A percentile compares a stretch with the other conserved stretches of the same genome.
Conservation (phyloP, 495 filamentous ascomycete genomes). For the Opeltia flavorubescens region DNA sequence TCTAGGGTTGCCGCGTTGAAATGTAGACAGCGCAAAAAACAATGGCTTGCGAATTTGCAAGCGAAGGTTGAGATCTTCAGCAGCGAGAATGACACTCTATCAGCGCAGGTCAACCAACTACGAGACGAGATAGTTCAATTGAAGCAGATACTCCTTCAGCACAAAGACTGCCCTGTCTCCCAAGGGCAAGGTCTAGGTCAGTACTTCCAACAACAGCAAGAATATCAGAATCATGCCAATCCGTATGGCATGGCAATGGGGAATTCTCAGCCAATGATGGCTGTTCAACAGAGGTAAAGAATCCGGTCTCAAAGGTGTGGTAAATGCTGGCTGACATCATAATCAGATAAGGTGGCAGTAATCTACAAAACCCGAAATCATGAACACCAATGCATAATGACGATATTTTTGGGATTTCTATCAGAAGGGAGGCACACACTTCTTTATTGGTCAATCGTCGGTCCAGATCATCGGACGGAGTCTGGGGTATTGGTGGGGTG, state of each 20-base stretch:
- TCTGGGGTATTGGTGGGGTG: too few species aligned
- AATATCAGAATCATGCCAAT: constrained; percentile 39
- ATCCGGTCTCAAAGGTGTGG: constrained; percentile 12
- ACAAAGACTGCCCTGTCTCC: constrained; percentile 92
- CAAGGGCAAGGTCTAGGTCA: constrained; percentile 66
- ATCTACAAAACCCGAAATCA: not conserved
- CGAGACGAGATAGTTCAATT: constrained; percentile 92
- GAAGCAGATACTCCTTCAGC: constrained; percentile 82
- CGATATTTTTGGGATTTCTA: not conserved
- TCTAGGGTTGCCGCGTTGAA: constrained; percentile 85
- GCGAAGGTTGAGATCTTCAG: constrained; percentile 86
- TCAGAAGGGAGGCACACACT: not conserved
- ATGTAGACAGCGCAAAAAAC: constrained; percentile 96
- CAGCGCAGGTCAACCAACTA: constrained; percentile 64
- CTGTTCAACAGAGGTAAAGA: constrained; percentile 37
- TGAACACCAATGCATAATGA: not conserved
- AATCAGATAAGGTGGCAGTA: not conserved
- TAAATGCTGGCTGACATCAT: not conserved
- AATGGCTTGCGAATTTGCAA: constrained; percentile 94
- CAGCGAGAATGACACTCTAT: constrained; percentile 79
- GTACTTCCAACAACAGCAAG: constrained; percentile 31
- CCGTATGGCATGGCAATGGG: constrained; percentile 58
- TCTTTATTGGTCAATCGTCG: not conserved
- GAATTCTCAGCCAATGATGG: constrained; percentile 38
- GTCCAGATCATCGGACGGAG: not conserved